Evolutionary conservation across 768 basidiomycete genomes (phyloP).

Genomic region (Lyophyllum decastes): DNA sequence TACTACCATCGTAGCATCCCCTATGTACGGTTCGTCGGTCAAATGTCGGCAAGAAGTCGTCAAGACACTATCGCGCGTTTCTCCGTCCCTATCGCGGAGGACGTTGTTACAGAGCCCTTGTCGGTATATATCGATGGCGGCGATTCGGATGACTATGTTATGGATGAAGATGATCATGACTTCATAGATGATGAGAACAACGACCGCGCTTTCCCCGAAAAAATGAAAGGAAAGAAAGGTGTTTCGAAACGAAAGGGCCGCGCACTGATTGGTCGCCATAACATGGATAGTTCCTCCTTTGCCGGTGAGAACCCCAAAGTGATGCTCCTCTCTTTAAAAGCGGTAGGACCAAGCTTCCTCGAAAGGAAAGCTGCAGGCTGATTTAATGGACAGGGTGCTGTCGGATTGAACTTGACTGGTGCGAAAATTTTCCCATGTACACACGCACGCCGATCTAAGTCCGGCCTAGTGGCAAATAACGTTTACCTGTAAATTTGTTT

Average conservation of each 20-base stretch:
- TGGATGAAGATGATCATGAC: constrained; percentile 30
- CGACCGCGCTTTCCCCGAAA: constrained; percentile 12
- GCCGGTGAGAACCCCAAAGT: constrained; percentile 62
- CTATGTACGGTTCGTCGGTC: constrained; percentile 82
- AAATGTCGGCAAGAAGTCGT: constrained; percentile 79
- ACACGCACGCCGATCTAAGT: background rate
- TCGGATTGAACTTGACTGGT: constrained; percentile 83
- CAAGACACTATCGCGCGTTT: constrained; percentile 79
- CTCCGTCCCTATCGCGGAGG: constrained; percentile 57
- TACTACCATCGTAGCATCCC: constrained; percentile 49
- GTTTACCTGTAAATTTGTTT: constrained; percentile 59
- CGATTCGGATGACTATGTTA: constrained; percentile 36
- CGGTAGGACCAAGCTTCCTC: constrained; percentile 33
- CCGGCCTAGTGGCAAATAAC: constrained; percentile 68
- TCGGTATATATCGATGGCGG: constrained; percentile 18
- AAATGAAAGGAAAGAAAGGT: constrained; percentile 22
- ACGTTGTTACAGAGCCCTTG: constrained; percentile 2
- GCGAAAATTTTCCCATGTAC: constrained; percentile 4
- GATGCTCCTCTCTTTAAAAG: constrained; percentile 87
- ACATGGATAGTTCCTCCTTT: constrained; percentile 18
- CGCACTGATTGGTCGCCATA: constrained; percentile 3
- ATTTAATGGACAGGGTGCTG: constrained; percentile 54
- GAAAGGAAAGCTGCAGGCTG: background rate
- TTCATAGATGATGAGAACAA: constrained; percentile 34
- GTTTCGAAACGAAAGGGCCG: constrained; percentile 39